Percentiles rank a stretch among this genome's conserved stretches.
These are phyloP conservation scores for Fragilariopsis cylindrus DNA, from an alignment of 108 stramenopile species.

Conservation along the genomic window DNA sequence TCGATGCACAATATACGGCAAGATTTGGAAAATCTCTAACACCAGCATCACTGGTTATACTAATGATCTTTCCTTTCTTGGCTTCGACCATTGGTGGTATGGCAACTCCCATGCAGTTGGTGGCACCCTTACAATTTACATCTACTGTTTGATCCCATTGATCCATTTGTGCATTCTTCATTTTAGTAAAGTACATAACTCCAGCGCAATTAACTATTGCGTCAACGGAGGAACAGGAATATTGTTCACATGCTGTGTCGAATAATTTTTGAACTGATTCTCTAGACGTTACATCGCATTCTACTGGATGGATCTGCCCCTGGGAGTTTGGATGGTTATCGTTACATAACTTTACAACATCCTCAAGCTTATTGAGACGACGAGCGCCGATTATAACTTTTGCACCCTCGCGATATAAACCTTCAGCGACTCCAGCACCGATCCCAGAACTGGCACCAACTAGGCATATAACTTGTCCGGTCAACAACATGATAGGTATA, in stretches of 20 bases:
- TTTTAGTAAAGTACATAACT: slow-evolving; percentile 82
- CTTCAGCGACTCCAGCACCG: slow-evolving; percentile 65
- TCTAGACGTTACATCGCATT: slow-evolving; percentile 53
- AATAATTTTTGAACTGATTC: slow-evolving; percentile 37
- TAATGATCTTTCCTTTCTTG: slow-evolving; percentile 76
- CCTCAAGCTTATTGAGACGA: slow-evolving; percentile 58
- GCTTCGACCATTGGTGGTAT: slow-evolving; percentile 58
- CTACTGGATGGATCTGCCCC: slow-evolving; percentile 22
- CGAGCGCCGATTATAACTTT: slow-evolving; percentile 71
- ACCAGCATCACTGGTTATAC: slow-evolving; percentile 79
- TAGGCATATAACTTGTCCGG: slow-evolving; percentile 55
- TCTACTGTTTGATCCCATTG: slow-evolving; percentile 82
- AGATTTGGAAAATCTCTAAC: slow-evolving; percentile 62
- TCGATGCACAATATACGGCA: slow-evolving; percentile 76
- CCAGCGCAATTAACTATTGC: slow-evolving; percentile 68
- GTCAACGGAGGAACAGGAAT: slow-evolving; percentile 28
- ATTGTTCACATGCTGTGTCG: slow-evolving; percentile 33
- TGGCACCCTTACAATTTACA: slow-evolving; percentile 80
- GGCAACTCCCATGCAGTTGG: slow-evolving; percentile 65
- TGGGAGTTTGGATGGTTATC: slow-evolving; percentile 20
- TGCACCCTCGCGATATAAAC: slow-evolving; percentile 53
- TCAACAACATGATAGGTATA: background rate
- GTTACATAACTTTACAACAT: slow-evolving; percentile 21
- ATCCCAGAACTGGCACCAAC: slow-evolving; percentile 78
- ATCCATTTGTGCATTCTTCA: slow-evolving; percentile 73